A percentile compares a stretch with the other conserved stretches of the same genome.
These are phyloP conservation scores for Pseudogymnoascus sp. DNA, from an alignment of 2,329 filamentous ascomycete genomes.

Conservation along the genomic window DNA sequence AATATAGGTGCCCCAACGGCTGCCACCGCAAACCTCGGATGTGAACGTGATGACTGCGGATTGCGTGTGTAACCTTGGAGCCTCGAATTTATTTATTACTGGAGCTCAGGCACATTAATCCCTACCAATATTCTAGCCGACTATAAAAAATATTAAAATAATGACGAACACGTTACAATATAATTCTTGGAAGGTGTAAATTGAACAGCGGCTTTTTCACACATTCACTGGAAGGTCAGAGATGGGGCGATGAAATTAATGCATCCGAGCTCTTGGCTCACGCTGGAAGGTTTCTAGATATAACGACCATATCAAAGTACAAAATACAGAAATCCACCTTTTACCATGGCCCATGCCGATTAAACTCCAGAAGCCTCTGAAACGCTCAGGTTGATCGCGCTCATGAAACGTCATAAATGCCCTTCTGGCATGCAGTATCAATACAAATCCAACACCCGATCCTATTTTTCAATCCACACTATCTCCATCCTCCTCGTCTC, in stretches of 20 bases:
- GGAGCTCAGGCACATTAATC: background rate
- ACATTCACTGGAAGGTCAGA: background rate
- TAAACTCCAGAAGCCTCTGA: constrained; percentile 3
- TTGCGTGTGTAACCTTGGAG: background rate
- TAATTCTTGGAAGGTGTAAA: background rate
- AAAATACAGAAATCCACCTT: background rate
- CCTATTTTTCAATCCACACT: constrained; percentile 9
- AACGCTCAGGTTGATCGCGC: background rate
- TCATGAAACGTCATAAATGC: background rate
- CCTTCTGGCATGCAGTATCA: constrained; percentile 1
- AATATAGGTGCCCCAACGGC: constrained; percentile 7
- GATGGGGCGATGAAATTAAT: background rate
- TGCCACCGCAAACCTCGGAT: background rate
- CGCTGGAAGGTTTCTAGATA: background rate
- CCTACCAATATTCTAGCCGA: background rate
- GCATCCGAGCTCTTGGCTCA: background rate
- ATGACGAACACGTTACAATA: background rate
- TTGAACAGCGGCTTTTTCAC: background rate
- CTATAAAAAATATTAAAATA: too few species aligned
- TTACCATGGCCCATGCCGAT: background rate
- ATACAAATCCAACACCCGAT: background rate
- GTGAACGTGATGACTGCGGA: background rate
- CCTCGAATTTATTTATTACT: background rate
- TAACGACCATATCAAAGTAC: background rate
- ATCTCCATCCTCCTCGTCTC: constrained; percentile 1